Evolutionary conservation across 1,284 basidiomycete species (phyloP), one percentile per base, ranked within the genome.

Genomic region (Apiotrichum siamense): DNA sequence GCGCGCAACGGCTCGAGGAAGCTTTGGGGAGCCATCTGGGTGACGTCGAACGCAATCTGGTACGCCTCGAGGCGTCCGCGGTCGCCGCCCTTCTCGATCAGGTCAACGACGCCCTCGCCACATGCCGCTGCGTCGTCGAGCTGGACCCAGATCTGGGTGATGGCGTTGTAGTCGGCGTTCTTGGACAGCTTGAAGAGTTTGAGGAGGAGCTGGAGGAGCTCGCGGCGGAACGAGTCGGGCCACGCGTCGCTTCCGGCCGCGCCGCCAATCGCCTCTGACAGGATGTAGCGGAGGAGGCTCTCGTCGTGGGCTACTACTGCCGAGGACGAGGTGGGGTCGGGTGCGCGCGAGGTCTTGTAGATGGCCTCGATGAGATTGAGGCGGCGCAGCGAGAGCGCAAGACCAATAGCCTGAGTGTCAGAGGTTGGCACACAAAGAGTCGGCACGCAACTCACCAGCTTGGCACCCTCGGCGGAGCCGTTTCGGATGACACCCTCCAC

Each of bases 1-100:
- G 44, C 52, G 36, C 62, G 57, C 35, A 93, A 77, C 35, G 77
- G 81, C 64, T 88, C 86, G 43, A 96, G 76, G 75, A 91, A 97
- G 65, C 91, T 90, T 68, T 93, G 90, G 2, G 88, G 83, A 2
- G 89, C 92, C 40, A 91, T 88, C 74, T 96, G 91, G 17, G 86
- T 87, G 46, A 97, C 76, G 72, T 97, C 93, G 66, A 96, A 97
- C 0, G 87, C 89, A 66, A 96, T 84, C 69, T 97, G 93, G 69
- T 90, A 94, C 3, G 89, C 90, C 31, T 92, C 77, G 6, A 90
- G 75, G 33, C 80, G 80, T 1, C 83, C 63, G n/a, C 62, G 54
- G 29, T 59, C 64, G 38, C 58, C 62, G 36, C 58, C 65, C 36
- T 64, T 81, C 24, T 64, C 53, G 9, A 73, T 39, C 36, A 75